Base-by-base conservation (phyloP, 176 grass and related monocot species). In the Cocos nucifera region DNA sequence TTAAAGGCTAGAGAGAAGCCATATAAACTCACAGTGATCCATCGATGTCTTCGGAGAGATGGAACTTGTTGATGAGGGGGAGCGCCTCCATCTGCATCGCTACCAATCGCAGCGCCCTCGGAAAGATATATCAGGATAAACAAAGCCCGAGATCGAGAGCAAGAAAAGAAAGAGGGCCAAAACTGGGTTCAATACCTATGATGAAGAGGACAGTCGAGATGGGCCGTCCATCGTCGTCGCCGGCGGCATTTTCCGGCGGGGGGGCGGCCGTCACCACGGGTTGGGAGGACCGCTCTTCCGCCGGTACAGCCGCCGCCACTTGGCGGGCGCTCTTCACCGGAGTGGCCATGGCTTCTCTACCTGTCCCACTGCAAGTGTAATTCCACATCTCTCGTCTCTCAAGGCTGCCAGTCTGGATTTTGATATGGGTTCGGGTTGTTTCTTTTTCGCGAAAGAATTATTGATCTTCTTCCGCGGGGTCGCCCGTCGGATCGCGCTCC, bases 61-160 rank as follows among this genome's bases (percentile, higher is more conserved):
- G 57, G 61, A 95, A 85, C 65, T 75, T 82, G 83, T 30, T 58
- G 19, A 95, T 74, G 56, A 95, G 60, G 4, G 91, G 91, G 58
- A 81, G 54, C 56, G 86, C 91, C 81, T 95, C 86, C 73, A 69
- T 79, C 75, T 85, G 80, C 91, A 95, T 95, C 24, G 91, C 91
- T 95, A 58, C 18, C 18, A 6, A 55, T 23, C 15, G 20, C 9
- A 63, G 16, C 28, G 23, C 51, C 51, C 25, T 49, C 1, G 2
- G 2, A 9, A 44, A 44, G 35, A 44, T 12, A 6, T 9, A 44
- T 44, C 35, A 44, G 35, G 6, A 30, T 15, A 10, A 51, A 19
- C 12, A 17, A n/a, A 64, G 64, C 67, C 57, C 27, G 16, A 12
- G 6, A 53, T 39, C 50, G 51, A 50, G 21, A 29, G 21, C 5